Conservation (phyloP, 495 filamentous ascomycete species). For the Barbatosphaeria neglecta region DNA sequence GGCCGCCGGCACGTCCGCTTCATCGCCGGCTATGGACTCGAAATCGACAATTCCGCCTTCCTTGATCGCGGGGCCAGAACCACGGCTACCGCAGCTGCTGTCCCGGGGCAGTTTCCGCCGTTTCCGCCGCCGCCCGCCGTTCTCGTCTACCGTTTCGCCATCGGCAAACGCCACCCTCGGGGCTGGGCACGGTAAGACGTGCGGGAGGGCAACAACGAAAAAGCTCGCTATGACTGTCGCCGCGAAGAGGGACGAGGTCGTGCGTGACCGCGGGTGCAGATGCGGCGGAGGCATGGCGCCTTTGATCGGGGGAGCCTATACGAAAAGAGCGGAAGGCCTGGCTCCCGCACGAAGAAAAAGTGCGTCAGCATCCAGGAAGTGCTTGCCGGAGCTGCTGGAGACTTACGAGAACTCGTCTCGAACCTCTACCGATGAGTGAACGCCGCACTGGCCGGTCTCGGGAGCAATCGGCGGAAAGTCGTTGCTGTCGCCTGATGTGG, state of each 20-base stretch:
- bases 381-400: neutral
- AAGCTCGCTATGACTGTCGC: conserved; percentile 88
- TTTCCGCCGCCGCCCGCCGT: conserved; percentile 29
- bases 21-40: conserved; percentile 6
- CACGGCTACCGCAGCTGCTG: too few relatives aligned
- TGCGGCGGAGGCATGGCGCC: conserved; percentile 70
- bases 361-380: too few relatives aligned
- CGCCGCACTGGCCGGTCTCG: neutral
- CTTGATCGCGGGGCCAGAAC: conserved; percentile 14
- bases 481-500: neutral
- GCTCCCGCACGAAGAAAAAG: too few relatives aligned
- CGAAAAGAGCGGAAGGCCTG: too few relatives aligned
- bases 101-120: too few relatives aligned
- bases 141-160: conserved; percentile 45
- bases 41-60: conserved; percentile 28
- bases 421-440: neutral
- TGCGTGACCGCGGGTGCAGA: conserved; percentile 84
- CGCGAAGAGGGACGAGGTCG: conserved; percentile 85
- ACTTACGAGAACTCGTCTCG: neutral
- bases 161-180: conserved; percentile 65
- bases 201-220: conserved; percentile 80
- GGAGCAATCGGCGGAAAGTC: neutral
- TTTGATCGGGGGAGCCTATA: neutral
- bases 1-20: conserved; percentile 1
- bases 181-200: conserved; percentile 86